Percentiles rank a stretch among this genome's conserved stretches.
These are phyloP conservation scores for Hortiboletus campestris DNA, from an alignment of 768 basidiomycete species.

Conservation along the genomic window DNA sequence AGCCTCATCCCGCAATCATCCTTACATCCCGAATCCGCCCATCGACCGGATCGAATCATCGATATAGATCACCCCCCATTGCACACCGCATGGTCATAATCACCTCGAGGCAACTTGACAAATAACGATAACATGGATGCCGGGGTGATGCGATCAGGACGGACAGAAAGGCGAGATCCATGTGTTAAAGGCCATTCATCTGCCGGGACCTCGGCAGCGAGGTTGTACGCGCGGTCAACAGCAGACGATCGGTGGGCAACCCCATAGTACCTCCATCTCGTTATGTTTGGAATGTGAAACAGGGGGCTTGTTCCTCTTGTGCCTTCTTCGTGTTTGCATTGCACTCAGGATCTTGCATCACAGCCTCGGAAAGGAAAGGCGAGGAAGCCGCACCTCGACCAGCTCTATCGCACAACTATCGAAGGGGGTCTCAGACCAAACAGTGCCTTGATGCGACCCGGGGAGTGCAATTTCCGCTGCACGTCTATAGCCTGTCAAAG, in stretches of 20 bases:
- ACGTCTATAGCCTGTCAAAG: not conserved
- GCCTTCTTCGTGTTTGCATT: constrained; percentile 11
- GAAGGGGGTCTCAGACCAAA: not conserved
- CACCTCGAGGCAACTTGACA: not conserved
- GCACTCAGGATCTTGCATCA: not conserved
- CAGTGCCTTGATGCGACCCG: not conserved
- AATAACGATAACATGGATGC: not conserved
- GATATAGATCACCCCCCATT: too few species aligned
- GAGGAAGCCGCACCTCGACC: not conserved
- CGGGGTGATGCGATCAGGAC: not conserved
- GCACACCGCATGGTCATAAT: not conserved
- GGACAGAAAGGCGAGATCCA: not conserved
- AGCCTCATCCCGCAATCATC: too few species aligned
- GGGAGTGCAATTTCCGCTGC: not conserved
- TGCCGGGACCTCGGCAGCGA: not conserved
- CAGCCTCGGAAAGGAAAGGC: constrained; percentile 8
- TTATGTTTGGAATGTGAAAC: not conserved
- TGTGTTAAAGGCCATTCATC: not conserved
- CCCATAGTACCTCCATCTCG: not conserved
- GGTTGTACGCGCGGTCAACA: not conserved
- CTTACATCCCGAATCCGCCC: too few species aligned
- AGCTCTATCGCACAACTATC: not conserved
- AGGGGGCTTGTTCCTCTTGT: not conserved
- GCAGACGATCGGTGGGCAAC: not conserved
- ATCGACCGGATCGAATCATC: too few species aligned